Base-by-base conservation (phyloP, 768 basidiomycete species). In the Naganishia friedmannii region DNA sequence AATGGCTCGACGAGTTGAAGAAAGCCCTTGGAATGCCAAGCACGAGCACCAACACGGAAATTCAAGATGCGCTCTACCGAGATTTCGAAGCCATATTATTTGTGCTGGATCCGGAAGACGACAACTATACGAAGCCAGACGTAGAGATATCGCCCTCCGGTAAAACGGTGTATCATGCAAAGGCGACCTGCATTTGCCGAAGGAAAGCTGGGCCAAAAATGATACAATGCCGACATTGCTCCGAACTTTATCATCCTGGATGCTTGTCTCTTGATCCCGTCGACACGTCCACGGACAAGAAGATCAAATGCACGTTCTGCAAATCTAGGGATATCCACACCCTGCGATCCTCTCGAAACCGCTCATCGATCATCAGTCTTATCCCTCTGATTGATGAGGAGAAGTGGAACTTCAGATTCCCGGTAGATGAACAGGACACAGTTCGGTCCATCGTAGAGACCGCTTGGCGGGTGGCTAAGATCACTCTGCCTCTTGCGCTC, bases 111-210 rank as follows among this genome's bases (percentile, higher is more conserved):
- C 78, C 76, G 0, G 73, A 71, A 0, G 81, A 82, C 65, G 73
- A 75, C 39, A 48, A 57, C 0, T 68, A 65, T 23, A 29, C 32
- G 28, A 28, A 31, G 23, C 39, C 42, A 19, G 53, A 67, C 9
- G 51, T 29, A 26, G 32, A 34, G 19, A 69, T 72, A 53, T 34
- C 32, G 46, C 70, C 73, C 15, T 39, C 53, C 23, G 60, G 29
- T 4, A 53, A 31, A 3, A 31, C 71, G 1, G n/a, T 56, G 4
- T 26, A 54, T 32, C 72, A 70, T 13, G 60, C 69, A 15, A 21
- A 66, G 13, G 74, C 74, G 45, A 69, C 72, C 17, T 82, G 81
- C 66, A 76, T 78, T 54, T 82, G 81, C 57, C 76, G 81, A 1
- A 51, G 66, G 10, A 73, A 75, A 0, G 70, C 77, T 26, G 54